Evolutionary conservation across 768 basidiomycete species (phyloP), one percentile per base, ranked within the genome.

Genomic region (Lepiota venenata): DNA sequence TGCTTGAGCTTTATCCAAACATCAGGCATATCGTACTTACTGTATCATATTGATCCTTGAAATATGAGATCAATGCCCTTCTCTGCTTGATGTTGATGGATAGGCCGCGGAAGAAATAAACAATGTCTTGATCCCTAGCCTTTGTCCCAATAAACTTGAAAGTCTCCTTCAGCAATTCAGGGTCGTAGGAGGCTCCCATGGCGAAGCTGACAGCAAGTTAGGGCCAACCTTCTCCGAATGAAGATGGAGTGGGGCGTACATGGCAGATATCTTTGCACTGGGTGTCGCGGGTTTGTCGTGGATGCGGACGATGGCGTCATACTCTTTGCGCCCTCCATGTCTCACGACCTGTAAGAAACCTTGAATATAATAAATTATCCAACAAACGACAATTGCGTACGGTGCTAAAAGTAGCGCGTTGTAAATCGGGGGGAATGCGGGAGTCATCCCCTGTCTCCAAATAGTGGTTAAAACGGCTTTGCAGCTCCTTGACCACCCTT

Each of bases 341-440:
- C 79, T 77, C 52, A 92, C 87, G 49, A 85, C 85, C 84, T 89
- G 56, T 8, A 54, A 63, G 50, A 29, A 51, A 38, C 38, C 40
- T 48, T 37, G 50, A 36, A 16, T 47, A 18, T 36, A 40, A 18
- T 36, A 40, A 44, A 16, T 29, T 37, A 43, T 27, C 22, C 41
- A 15, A 20, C 27, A 16, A 32, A 16, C 16, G 48, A 21, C n/a
- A 27, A 40, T 12, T 7, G 64, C 80, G 14, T 59, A 88, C 87
- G 47, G 70, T 74, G 25, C 65, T 60, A 66, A 76, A 85, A 39
- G 82, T 81, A 39, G 77, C 69, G 25, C 73, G 63, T 60, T 87
- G 79, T 43, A 98, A 70, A 70, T 98, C 95, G 22, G 83, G 79
- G 6, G 92, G 91, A 59, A 98, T 91, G 50, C 69, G 74, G 0